Base-by-base conservation (phyloP, 1,284 basidiomycete genomes). In the Cryptococcus sp. region DNA sequence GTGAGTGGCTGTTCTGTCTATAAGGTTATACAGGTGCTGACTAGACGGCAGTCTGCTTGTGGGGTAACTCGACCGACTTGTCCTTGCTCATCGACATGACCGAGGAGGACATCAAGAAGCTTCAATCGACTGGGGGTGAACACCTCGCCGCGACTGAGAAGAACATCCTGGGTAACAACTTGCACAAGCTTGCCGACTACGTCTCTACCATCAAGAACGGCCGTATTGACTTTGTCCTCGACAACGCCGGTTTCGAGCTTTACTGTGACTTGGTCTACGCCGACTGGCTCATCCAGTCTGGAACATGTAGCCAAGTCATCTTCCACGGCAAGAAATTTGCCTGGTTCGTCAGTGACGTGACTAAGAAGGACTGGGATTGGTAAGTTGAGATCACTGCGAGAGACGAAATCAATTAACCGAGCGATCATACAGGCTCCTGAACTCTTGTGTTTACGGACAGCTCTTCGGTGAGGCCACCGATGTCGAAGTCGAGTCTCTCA, bases 21-120 rank as follows among this genome's bases (percentile, higher is more conserved):
- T 6, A 17, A 38, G 38, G 30, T 38, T 15, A 40, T 5, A 16
- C 11, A 25, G 35, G 5, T 11, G 20, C 62, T 68, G 46, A 68
- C n/a, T 52, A 45, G 4, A 22, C 11, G 27, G 30, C 57, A 90
- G 91, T 96, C 57, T 94, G 91, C 72, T 83, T 95, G 22, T 94
- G 92, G 91, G 92, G 92, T 17, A 95, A 95, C 80, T 91, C 92
- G n/a, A 98, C 95, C 57, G 94, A 98, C 78, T 82, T 98, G 54
- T 95, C 92, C 3, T 84, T 98, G 38, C 84, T 98, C 55, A 98
- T 97, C 81, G 93, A 98, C 81, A 97, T 97, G 94, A 92, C 91
- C 15, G 94, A 98, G 79, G 94, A 98, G 47, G 94, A 98, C 78
- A 97, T 99, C 81, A 95, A 95, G 80, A 86, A 89, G 55, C 84